phyloP scores from a whole-genome alignment of 805 yeast genomes.

The Kodamaea nitidulidarum region DNA sequence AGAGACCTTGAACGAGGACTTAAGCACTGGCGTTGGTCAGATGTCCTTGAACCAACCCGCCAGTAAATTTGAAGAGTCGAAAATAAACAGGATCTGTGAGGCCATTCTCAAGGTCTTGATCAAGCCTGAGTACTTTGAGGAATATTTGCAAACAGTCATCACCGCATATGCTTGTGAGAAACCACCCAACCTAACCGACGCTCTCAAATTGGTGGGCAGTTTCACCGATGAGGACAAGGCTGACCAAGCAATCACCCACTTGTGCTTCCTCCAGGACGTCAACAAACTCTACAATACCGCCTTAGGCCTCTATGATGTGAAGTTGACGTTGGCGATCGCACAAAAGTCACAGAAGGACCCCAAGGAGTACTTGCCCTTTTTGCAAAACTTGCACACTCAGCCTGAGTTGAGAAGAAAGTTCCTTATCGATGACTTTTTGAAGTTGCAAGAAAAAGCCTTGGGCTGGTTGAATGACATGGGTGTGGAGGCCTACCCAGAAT shows the following conservation, averaged over 20 bases:
- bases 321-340: conserved; percentile 76
- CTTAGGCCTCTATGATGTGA: conserved; percentile 76
- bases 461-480: conserved; percentile 54
- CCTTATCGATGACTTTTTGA: conserved; percentile 73
- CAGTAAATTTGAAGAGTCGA: conserved; percentile 38
- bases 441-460: conserved; percentile 65
- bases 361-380: conserved; percentile 89
- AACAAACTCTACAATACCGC: conserved; percentile 76
- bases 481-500: conserved; percentile 42
- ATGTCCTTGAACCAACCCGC: conserved; percentile 18
- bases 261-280: conserved; percentile 89
- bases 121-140: conserved; percentile 46
- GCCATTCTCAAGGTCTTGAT: conserved; percentile 57
- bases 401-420: conserved; percentile 64
- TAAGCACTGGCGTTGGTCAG: conserved; percentile 8
- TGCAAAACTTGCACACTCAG: conserved; percentile 72
- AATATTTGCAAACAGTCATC: conserved; percentile 70
- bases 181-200: conserved; percentile 80
- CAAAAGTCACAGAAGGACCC: conserved; percentile 98
- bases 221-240: conserved; percentile 43
- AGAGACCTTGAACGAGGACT: conserved; percentile 50
- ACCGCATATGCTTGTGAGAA: conserved; percentile 90
- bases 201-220: conserved; percentile 59
- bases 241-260: conserved; percentile 67
- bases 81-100: conserved; percentile 75